Conservation (phyloP, 306 rosid species). For the Benincasa hispida region DNA sequence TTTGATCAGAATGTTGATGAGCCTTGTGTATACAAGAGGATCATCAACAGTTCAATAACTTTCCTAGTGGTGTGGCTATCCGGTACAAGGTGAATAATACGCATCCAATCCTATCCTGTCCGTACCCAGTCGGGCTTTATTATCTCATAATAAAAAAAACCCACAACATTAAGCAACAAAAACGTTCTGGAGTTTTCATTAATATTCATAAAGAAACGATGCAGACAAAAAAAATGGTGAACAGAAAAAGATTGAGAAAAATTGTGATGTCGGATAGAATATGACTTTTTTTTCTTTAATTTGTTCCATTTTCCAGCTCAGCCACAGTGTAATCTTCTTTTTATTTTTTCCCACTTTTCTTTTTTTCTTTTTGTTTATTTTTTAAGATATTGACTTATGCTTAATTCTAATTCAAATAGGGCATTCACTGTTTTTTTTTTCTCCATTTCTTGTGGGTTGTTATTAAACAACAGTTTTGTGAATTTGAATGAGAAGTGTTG, state of each 20-base stretch:
- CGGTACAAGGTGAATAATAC: too few relatives aligned
- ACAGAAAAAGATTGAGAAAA: neutral
- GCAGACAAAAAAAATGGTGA: neutral
- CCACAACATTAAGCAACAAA: too few relatives aligned
- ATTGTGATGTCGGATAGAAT: neutral
- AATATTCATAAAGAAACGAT: neutral
- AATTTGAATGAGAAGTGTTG: neutral
- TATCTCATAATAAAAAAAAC: too few relatives aligned
- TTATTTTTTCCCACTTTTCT: neutral
- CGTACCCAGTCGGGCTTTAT: too few relatives aligned
- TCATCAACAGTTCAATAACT: too few relatives aligned
- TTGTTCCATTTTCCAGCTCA: constrained; percentile 2
- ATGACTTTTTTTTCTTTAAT: neutral
- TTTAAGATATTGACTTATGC: neutral
- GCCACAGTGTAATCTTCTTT: neutral
- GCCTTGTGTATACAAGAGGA: too few relatives aligned
- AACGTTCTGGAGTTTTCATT: neutral
- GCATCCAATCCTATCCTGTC: too few relatives aligned
- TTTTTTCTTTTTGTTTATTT: neutral
- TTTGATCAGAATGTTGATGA: too few relatives aligned
- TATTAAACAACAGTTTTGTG: neutral
- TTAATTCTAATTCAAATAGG: neutral
- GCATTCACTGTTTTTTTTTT: neutral
- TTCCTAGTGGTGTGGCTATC: too few relatives aligned
- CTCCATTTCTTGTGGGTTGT: neutral